phyloP scores from a whole-genome alignment of 768 basidiomycete genomes.

The Pisolithus albus region DNA sequence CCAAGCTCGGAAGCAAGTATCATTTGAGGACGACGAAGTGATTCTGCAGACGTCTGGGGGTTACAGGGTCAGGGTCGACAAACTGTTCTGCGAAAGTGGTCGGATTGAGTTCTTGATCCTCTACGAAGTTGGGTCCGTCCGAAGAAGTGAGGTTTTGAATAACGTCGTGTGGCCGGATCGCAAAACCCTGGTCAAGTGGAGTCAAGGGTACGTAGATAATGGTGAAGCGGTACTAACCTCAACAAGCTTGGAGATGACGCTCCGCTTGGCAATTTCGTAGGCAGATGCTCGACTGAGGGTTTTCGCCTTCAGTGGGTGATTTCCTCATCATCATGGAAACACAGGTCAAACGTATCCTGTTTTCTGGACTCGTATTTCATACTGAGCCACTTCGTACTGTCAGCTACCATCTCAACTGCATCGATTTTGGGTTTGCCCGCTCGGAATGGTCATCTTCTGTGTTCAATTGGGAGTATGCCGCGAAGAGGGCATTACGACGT shows the following conservation, averaged over 20 bases:
- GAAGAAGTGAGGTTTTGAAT: slow-evolving; percentile 74
- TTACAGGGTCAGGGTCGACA: slow-evolving; percentile 57
- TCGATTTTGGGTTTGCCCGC: slow-evolving; percentile 59
- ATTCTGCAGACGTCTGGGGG: slow-evolving; percentile 54
- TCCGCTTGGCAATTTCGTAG: slow-evolving; percentile 81
- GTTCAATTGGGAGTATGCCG: slow-evolving; percentile 62
- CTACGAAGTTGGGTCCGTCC: slow-evolving; percentile 58
- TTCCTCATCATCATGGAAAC: slow-evolving; percentile 64
- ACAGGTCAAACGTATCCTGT: slow-evolving; percentile 53
- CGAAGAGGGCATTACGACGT: slow-evolving; percentile 53
- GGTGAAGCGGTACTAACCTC: slow-evolving; percentile 44
- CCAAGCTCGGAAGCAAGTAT: slow-evolving; percentile 87
- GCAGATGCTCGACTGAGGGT: slow-evolving; percentile 77
- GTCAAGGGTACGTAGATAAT: not conserved
- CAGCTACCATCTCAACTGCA: slow-evolving; percentile 83
- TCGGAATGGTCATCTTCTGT: slow-evolving; percentile 72
- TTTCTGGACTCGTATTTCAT: slow-evolving; percentile 79
- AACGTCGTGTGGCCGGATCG: slow-evolving; percentile 72
- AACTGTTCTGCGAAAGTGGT: slow-evolving; percentile 81
- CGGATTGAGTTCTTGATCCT: slow-evolving; percentile 79
- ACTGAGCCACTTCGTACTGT: slow-evolving; percentile 84
- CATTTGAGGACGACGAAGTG: slow-evolving; percentile 69
- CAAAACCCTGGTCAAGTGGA: slow-evolving; percentile 57
- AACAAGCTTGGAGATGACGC: slow-evolving; percentile 68
- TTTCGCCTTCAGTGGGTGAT: slow-evolving; percentile 58